Conservation (phyloP, 257 asterid genomes). For the Solanum phureja region DNA sequence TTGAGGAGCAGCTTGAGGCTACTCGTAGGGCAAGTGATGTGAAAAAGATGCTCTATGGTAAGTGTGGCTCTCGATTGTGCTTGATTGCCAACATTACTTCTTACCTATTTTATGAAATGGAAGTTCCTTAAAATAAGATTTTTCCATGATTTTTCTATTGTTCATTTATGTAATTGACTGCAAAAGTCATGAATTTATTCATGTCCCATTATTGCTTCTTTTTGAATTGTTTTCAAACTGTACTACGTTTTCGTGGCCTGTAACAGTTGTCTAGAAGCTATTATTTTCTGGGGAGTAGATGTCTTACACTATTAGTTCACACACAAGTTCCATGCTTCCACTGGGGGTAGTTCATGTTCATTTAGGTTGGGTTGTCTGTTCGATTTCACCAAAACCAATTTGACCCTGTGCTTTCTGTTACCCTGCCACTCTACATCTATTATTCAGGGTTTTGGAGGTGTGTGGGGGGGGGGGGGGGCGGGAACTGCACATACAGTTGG, state of each 20-base stretch:
- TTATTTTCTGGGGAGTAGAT: background rate
- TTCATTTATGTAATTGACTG: background rate
- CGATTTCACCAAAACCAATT: background rate
- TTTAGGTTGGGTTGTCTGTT: background rate
- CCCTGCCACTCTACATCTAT: background rate
- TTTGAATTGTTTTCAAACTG: background rate
- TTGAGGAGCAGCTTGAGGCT: conserved; percentile 96
- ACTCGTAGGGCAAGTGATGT: conserved; percentile 90
- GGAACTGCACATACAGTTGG: too few species aligned
- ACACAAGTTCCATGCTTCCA: background rate
- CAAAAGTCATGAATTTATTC: background rate
- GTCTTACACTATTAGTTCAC: background rate
- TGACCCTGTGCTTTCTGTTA: background rate
- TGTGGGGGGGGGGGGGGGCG: too few species aligned
- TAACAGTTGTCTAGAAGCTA: background rate
- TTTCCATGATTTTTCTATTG: background rate
- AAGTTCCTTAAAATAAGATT: background rate
- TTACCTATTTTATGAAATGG: background rate
- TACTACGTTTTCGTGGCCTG: background rate
- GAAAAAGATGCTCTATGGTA: conserved; percentile 76
- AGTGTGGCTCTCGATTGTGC: conserved; percentile 25
- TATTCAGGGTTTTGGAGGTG: too few species aligned
- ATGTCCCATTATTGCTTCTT: background rate
- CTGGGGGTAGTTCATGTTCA: background rate
- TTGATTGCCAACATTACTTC: background rate